These are phyloP conservation scores for Candida smagusa DNA, from an alignment of 1,139 yeast species.

Conservation along the genomic window DNA sequence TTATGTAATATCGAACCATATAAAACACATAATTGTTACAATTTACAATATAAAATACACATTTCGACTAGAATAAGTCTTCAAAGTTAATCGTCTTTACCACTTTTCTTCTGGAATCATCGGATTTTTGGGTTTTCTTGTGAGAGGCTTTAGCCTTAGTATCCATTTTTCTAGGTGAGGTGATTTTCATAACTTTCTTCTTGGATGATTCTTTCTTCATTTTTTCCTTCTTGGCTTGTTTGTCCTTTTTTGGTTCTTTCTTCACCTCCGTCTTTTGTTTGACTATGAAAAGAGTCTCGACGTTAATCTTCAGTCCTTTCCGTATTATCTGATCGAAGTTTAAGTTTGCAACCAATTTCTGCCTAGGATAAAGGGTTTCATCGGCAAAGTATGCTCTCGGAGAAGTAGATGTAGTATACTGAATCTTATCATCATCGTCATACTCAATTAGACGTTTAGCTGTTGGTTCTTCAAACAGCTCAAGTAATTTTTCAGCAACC, in stretches of 20 bases:
- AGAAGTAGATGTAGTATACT: conserved; percentile 20
- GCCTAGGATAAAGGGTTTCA: conserved; percentile 19
- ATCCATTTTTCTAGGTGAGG: too few species aligned
- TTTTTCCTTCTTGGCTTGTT: neutral
- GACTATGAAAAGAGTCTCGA: neutral
- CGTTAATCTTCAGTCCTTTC: conserved; percentile 14
- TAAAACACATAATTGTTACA: too few species aligned
- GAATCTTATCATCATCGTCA: conserved; percentile 10
- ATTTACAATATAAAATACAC: neutral
- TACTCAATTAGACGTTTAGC: neutral
- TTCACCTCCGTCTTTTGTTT: neutral
- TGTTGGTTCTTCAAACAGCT: neutral
- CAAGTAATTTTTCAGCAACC: neutral
- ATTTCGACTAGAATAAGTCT: conserved; percentile 12
- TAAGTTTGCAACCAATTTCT: conserved; percentile 25
- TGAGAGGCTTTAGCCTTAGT: too few species aligned
- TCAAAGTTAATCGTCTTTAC: conserved; percentile 18
- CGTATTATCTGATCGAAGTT: conserved; percentile 23
- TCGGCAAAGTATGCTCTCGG: conserved; percentile 22
- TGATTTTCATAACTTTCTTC: conserved; percentile 1
- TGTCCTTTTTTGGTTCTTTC: neutral
- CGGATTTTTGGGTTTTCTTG: too few species aligned
- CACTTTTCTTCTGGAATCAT: conserved; percentile 8
- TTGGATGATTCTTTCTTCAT: conserved; percentile 1
- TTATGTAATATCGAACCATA: too few species aligned